Conservation (phyloP, 78 protist species). For the Isochrysis galbana region DNA sequence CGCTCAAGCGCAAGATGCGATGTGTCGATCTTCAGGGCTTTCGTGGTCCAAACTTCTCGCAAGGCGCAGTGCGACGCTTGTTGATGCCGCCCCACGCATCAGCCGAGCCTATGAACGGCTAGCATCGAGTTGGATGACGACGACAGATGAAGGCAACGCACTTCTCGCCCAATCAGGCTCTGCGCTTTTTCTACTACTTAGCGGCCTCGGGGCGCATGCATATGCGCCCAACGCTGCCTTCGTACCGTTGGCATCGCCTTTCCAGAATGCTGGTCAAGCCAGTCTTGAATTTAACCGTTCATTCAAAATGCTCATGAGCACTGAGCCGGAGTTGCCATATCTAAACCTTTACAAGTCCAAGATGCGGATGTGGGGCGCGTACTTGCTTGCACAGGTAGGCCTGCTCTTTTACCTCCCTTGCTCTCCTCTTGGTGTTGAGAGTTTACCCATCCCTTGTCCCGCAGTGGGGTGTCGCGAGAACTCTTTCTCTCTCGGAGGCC, state of each 20-base stretch:
- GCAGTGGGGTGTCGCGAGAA: neutral
- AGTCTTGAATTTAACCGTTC: too few species aligned
- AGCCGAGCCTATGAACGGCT: too few species aligned
- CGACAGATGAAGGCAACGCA: neutral
- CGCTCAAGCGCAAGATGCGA: too few species aligned
- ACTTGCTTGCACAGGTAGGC: neutral
- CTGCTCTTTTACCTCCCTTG: neutral
- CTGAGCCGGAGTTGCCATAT: neutral
- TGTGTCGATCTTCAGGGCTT: too few species aligned
- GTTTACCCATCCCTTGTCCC: neutral
- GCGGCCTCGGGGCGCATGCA: neutral
- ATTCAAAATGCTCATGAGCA: too few species aligned
- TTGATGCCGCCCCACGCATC: too few species aligned
- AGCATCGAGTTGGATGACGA: neutral
- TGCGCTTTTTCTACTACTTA: neutral
- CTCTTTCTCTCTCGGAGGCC: neutral
- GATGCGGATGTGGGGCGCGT: neutral
- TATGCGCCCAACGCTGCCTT: neutral
- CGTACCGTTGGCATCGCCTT: neutral
- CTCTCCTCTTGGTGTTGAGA: neutral
- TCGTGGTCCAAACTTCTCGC: too few species aligned
- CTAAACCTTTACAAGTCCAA: neutral
- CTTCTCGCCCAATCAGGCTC: neutral
- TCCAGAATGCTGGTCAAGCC: too few species aligned
- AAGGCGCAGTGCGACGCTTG: too few species aligned